These are phyloP conservation scores for Akanthomyces lecanii DNA, from an alignment of 2,329 filamentous ascomycete species.

Conservation along the genomic window DNA sequence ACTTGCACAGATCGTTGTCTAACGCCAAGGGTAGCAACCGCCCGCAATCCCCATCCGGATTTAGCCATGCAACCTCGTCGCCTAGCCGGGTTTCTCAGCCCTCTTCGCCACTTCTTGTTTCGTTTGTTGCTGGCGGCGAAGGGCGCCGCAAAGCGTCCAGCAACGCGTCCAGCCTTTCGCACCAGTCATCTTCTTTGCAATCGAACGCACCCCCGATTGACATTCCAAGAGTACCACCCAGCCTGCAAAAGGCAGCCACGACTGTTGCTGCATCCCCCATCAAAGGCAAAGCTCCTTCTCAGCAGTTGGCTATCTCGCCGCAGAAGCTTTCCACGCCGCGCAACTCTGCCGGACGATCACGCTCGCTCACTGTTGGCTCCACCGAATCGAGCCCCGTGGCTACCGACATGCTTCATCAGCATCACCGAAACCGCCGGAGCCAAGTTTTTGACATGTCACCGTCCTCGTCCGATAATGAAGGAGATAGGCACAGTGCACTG, in stretches of 20 bases:
- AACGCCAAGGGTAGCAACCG: conserved; percentile 70
- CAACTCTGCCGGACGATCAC: conserved; percentile 63
- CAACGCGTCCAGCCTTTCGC: conserved; percentile 77
- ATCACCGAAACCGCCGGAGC: conserved; percentile 85
- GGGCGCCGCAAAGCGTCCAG: conserved; percentile 84
- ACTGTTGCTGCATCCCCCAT: conserved; percentile 52
- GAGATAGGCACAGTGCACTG: conserved; percentile 83
- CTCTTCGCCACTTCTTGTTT: conserved; percentile 75
- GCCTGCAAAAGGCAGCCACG: conserved; percentile 57
- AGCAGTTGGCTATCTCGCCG: conserved; percentile 53
- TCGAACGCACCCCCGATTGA: conserved; percentile 70
- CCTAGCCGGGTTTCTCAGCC: conserved; percentile 76
- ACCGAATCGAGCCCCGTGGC: conserved; percentile 80
- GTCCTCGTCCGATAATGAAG: conserved; percentile 95
- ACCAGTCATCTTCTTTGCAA: conserved; percentile 68
- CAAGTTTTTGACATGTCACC: conserved; percentile 96
- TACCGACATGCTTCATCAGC: conserved; percentile 62
- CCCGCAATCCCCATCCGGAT: conserved; percentile 78
- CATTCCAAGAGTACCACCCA: conserved; percentile 57
- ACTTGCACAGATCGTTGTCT: conserved; percentile 77
- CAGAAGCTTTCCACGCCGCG: conserved; percentile 61
- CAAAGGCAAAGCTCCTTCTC: conserved; percentile 52
- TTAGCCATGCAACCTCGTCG: conserved; percentile 78
- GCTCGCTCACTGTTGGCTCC: conserved; percentile 90
- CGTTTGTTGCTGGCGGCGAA: conserved; percentile 84